A percentile compares a stretch with the other conserved stretches of the same genome.
Conservation (phyloP, 257 asterid species). For the Rubia yunnanensis region DNA sequence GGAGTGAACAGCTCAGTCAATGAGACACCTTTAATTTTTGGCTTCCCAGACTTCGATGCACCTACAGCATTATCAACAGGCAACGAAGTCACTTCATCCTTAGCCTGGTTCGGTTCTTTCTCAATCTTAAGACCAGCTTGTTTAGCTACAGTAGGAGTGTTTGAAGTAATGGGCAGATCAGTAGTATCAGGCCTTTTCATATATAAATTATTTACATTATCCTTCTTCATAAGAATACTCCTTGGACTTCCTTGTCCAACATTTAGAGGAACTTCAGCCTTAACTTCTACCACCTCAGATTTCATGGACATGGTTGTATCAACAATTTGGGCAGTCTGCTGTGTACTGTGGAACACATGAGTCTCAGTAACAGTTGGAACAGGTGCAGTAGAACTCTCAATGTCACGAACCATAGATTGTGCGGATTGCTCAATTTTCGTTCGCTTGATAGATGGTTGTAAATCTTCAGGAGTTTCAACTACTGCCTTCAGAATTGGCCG, state of each 20-base stretch:
- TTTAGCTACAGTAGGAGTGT: constrained; percentile 28
- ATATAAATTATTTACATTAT: constrained; percentile 32
- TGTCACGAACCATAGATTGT: constrained; percentile 34
- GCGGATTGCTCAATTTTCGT: constrained; percentile 53
- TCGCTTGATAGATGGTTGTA: constrained; percentile 71
- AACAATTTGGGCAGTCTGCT: constrained; percentile 29
- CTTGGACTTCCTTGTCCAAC: constrained; percentile 34
- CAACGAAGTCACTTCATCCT: constrained; percentile 35
- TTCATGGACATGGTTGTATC: constrained; percentile 31
- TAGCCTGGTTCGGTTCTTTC: constrained; percentile 47
- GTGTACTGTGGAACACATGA: constrained; percentile 29
- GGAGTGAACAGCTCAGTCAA: constrained; percentile 90
- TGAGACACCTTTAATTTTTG: constrained; percentile 86
- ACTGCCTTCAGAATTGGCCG: constrained; percentile 29
- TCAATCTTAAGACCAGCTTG: constrained; percentile 47
- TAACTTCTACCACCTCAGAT: constrained; percentile 44
- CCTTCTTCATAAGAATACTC: constrained; percentile 33
- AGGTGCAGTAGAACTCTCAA: constrained; percentile 29
- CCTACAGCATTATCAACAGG: constrained; percentile 39
- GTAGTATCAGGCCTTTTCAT: constrained; percentile 35
- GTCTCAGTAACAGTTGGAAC: constrained; percentile 31
- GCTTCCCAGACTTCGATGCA: constrained; percentile 83
- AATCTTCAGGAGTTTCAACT: constrained; percentile 50
- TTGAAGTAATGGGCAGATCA: constrained; percentile 29
- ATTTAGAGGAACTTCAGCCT: constrained; percentile 41